Conservation (phyloP, 192 early-diverging fungal genomes). For the Jimgerdemannia flammicorona region DNA sequence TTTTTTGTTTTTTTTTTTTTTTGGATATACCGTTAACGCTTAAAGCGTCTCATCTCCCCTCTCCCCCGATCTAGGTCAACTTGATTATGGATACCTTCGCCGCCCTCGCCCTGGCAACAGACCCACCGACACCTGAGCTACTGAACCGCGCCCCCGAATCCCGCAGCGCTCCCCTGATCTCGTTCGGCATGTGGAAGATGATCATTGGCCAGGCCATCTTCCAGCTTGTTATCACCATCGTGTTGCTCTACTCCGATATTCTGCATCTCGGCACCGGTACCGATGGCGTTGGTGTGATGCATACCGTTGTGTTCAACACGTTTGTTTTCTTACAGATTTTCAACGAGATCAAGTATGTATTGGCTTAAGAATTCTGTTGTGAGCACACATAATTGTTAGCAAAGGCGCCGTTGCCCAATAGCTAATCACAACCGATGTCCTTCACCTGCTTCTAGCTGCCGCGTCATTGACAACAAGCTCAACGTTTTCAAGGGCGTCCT, state of each 20-base stretch:
- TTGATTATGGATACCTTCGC: constrained; percentile 99
- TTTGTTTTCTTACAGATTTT: constrained; percentile 91
- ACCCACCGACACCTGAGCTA: constrained; percentile 82
- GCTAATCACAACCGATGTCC: not conserved
- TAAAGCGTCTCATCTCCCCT: not conserved
- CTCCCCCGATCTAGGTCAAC: constrained; percentile 57
- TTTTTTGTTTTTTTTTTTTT: no score
- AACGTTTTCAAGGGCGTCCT: constrained; percentile 86
- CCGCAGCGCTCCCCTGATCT: constrained; percentile 79
- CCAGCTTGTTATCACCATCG: constrained; percentile 80
- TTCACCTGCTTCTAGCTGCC: constrained; percentile 44
- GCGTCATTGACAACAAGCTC: constrained; percentile 66
- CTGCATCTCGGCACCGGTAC: constrained; percentile 40
- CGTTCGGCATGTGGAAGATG: constrained; percentile 93
- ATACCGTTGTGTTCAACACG: constrained; percentile 88
- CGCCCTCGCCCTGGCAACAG: constrained; percentile 94
- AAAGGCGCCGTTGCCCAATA: not conserved
- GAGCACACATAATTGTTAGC: not conserved
- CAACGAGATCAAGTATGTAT: constrained; percentile 77
- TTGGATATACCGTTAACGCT: no score
- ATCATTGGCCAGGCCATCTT: constrained; percentile 89
- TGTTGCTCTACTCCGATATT: constrained; percentile 69
- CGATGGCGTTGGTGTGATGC: constrained; percentile 25
- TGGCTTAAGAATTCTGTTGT: not conserved
- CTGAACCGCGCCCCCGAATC: constrained; percentile 85